Percentiles rank a stretch among this genome's conserved stretches.
These are phyloP conservation scores for Yarrowia yakushimensis DNA, from an alignment of 805 yeast genomes.

Conservation along the genomic window DNA sequence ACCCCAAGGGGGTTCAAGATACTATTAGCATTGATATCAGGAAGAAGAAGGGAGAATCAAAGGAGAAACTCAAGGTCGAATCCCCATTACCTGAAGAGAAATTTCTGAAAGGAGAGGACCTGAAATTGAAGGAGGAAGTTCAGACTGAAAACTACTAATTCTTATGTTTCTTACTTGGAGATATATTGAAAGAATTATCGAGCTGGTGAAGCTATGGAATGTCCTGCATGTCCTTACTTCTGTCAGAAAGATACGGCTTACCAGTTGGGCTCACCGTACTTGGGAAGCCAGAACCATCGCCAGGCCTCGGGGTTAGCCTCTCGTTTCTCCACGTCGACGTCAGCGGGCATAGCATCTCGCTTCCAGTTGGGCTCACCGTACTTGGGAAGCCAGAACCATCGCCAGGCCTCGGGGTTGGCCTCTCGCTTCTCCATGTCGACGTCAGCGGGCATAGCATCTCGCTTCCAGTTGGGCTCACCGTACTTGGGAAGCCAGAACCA, in stretches of 20 bases:
- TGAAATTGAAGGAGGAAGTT: background rate
- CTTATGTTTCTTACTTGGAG: background rate
- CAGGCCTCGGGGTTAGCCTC: constrained; percentile 5
- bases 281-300: constrained; percentile 9
- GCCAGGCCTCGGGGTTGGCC: constrained; percentile 1
- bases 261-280: constrained; percentile 15
- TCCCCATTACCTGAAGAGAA: background rate
- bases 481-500: background rate
- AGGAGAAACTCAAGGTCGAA: background rate
- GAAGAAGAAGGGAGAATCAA: background rate
- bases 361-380: constrained; percentile 9
- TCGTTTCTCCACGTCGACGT: background rate
- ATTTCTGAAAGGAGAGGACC: background rate
- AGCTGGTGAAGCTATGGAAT: background rate
- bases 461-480: constrained; percentile 23
- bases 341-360: background rate
- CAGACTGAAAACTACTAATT: background rate
- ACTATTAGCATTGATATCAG: background rate
- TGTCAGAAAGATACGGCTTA: background rate
- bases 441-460: constrained; percentile 17
- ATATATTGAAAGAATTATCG: background rate
- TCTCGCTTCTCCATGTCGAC: background rate
- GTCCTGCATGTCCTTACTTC: background rate
- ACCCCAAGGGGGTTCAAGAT: background rate
- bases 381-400: background rate